Evolutionary conservation across 768 basidiomycete species (phyloP).

Genomic region (Leccinum ochraceum): DNA sequence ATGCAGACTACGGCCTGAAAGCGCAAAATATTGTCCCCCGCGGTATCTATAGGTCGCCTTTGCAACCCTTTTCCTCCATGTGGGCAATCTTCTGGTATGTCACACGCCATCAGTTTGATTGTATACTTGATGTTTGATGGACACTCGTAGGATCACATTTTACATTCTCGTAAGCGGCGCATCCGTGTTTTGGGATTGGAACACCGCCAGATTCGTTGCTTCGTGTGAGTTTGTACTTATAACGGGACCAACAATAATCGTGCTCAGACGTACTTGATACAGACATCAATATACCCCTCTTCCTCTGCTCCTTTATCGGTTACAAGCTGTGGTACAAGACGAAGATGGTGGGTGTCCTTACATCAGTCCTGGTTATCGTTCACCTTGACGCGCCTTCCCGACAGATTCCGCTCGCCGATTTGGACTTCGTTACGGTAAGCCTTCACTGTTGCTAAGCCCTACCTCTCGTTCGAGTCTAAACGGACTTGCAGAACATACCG

Average conservation of each 20-base stretch:
- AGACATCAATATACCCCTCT: constrained; percentile 45
- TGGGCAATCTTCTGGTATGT: constrained; percentile 74
- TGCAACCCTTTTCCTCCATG: constrained; percentile 69
- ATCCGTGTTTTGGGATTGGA: constrained; percentile 65
- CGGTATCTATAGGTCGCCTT: constrained; percentile 59
- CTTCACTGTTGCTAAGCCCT: neutral
- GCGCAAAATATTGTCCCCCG: constrained; percentile 53
- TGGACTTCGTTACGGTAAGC: constrained; percentile 71
- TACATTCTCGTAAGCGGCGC: constrained; percentile 61
- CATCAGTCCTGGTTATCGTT: neutral
- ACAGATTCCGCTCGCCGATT: constrained; percentile 41
- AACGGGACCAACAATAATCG: neutral
- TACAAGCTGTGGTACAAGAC: constrained; percentile 40
- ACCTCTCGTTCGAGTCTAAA: neutral
- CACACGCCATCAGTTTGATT: constrained; percentile 22
- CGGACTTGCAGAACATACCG: constrained; percentile 55
- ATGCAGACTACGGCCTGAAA: constrained; percentile 18
- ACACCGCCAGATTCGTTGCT: constrained; percentile 49
- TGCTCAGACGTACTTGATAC: neutral
- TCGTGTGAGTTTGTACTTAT: constrained; percentile 32
- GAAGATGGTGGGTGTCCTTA: constrained; percentile 16
- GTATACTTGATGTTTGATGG: neutral
- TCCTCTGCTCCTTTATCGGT: constrained; percentile 45
- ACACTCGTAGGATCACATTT: constrained; percentile 32
- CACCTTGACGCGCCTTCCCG: neutral